Evolutionary conservation across 257 asterid genomes (phyloP), one percentile per base, ranked within the genome.

Genomic region (Jacaranda mimosifolia): DNA sequence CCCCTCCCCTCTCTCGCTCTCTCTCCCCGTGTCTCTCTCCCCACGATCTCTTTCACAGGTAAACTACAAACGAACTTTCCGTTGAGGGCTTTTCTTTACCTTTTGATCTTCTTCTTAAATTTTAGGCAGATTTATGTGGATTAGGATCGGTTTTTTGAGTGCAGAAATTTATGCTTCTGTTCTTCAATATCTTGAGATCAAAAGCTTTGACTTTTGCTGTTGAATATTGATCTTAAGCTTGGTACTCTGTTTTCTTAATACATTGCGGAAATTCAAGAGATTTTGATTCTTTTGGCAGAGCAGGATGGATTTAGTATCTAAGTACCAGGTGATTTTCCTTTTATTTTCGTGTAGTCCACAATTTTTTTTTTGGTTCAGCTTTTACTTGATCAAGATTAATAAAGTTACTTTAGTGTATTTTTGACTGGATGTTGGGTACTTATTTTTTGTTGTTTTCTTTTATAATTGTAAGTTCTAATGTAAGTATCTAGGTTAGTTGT

Each of bases 251-350:
- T 57, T 57, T 53, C 40, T 58, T 70, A 59, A 77, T 86, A 78
- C 86, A 68, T 84, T 88, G 58, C 85, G 84, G 94, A 51, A 77
- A 71, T 82, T 83, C 62, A 43, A 75, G 85, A 60, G 32, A 26
- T 49, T 74, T 81, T 80, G 86, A 60, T 80, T 73, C 43, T 32
- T 58, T 59, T 39, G 77, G 51, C 68, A 9, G 63, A 21, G 79
- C 69, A 60, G 62, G 60, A 94, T 94, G 98, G 97, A 90, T 84
- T 89, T 92, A 79, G 93, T 94, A 48, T 89, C 97, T 0, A 94
- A 88, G 88, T 92, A 92, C 82, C 98, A 94, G 98, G 98, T 94
- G 60, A 46, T 75, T 49, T 40, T 12, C 13, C 35, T 3, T 64
- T 66, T 9, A 21, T 53, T 42, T 69, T 58, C 10, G 53, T 7